Percentiles rank a stretch among this genome's conserved stretches.
Conservation (phyloP, 192 early-diverging fungal genomes). For the Coemansia sp. region DNA sequence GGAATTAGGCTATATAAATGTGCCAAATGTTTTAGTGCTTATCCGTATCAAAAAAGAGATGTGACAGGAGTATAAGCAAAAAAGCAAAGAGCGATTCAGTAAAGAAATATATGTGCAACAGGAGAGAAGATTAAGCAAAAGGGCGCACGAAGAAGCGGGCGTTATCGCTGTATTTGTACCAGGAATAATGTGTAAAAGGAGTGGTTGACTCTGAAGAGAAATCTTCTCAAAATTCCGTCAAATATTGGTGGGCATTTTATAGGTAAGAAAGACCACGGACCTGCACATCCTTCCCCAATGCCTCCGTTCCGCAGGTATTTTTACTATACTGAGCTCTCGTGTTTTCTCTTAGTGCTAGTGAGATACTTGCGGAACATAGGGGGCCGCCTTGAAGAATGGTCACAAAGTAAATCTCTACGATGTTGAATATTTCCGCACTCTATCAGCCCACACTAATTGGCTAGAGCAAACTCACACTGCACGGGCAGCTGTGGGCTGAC, state of each 20-base stretch:
- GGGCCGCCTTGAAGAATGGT: neutral
- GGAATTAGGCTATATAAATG: conserved; percentile 6
- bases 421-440: neutral
- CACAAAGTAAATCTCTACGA: neutral
- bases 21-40: conserved; percentile 8
- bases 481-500: neutral
- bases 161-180: neutral
- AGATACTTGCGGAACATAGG: neutral
- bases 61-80: conserved; percentile 8
- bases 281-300: conserved; percentile 2
- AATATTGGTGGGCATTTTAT: neutral
- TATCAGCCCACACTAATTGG: conserved; percentile 1
- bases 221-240: neutral
- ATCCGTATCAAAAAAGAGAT: conserved; percentile 9
- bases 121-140: neutral
- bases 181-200: conserved; percentile 1
- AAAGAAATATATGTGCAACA: conserved; percentile 5
- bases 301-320: neutral
- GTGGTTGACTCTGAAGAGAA: conserved; percentile 3
- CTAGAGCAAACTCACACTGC: neutral
- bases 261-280: neutral
- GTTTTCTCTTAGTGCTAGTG: neutral
- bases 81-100: neutral
- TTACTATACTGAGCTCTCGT: neutral
- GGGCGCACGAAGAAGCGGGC: neutral